Percentiles rank a stretch among this genome's conserved stretches.
Conservation (phyloP, 164 flowering plant genomes). For the Nymphaea thermarum region DNA sequence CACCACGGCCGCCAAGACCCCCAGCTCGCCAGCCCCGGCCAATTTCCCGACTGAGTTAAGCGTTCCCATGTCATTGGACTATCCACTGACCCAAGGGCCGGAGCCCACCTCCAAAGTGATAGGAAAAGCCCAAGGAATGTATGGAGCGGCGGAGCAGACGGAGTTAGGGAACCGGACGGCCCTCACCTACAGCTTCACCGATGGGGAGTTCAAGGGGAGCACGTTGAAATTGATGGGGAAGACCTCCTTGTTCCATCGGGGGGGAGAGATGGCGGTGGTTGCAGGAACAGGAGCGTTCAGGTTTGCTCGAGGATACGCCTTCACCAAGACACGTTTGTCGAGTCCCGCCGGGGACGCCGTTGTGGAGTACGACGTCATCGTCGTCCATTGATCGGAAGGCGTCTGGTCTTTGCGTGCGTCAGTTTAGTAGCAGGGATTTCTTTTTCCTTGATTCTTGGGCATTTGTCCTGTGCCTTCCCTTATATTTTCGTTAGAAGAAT, state of each 20-base stretch:
- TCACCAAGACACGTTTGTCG: slow-evolving; percentile 1
- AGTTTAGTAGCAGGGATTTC: too few species aligned
- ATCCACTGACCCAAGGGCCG: slow-evolving; percentile 5
- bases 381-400: slow-evolving; percentile 8
- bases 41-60: background rate
- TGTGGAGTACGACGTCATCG: slow-evolving; percentile 18
- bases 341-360: slow-evolving; percentile 9
- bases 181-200: slow-evolving; percentile 3
- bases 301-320: slow-evolving; percentile 4
- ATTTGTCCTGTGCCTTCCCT: too few species aligned
- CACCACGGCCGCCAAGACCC: background rate
- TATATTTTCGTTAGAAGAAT: too few species aligned
- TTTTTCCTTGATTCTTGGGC: too few species aligned
- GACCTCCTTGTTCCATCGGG: background rate
- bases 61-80: background rate
- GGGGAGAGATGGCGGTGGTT: slow-evolving; percentile 4
- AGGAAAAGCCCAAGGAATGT: slow-evolving; percentile 4
- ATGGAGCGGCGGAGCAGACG: background rate
- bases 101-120: background rate
- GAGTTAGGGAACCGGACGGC: slow-evolving; percentile 1
- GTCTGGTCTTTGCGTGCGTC: too few species aligned
- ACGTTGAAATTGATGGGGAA: slow-evolving; percentile 4
- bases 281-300: slow-evolving; percentile 5
- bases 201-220: slow-evolving; percentile 7
- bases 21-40: background rate